Conservation (phyloP, 2,329 filamentous ascomycete species). For the Alternaria rosae region DNA sequence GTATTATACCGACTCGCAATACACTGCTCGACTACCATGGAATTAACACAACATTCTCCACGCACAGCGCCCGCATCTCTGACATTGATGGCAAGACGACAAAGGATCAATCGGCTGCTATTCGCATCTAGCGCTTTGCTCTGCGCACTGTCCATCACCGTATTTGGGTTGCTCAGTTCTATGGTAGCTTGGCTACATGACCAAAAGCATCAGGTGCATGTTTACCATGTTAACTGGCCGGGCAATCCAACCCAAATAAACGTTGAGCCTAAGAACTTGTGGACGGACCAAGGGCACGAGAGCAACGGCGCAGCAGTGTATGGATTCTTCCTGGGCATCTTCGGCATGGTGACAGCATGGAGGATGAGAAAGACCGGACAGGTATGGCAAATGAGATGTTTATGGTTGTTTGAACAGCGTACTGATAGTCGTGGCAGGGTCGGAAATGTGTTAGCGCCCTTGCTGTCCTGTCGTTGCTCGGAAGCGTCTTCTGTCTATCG, state of each 20-base stretch:
- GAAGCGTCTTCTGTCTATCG: slow-evolving; percentile 39
- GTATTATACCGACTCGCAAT: not conserved
- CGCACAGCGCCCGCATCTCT: slow-evolving; percentile 4
- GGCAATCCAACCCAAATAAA: slow-evolving; percentile 27
- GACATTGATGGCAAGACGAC: slow-evolving; percentile 11
- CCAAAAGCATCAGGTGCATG: slow-evolving; percentile 37
- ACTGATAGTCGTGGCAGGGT: slow-evolving; percentile 18
- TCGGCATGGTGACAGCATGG: slow-evolving; percentile 41
- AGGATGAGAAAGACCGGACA: slow-evolving; percentile 21
- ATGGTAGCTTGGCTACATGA: slow-evolving; percentile 44
- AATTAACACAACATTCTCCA: slow-evolving; percentile 6
- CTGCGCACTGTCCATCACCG: slow-evolving; percentile 39
- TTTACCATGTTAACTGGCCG: slow-evolving; percentile 35
- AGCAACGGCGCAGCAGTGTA: slow-evolving; percentile 43
- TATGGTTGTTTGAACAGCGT: not conserved
- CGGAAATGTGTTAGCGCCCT: slow-evolving; percentile 46
- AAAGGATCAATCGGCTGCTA: slow-evolving; percentile 23
- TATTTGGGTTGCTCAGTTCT: slow-evolving; percentile 40
- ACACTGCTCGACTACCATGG: slow-evolving; percentile 12
- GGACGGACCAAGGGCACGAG: slow-evolving; percentile 40
- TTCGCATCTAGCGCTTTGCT: slow-evolving; percentile 34
- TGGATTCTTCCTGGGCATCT: slow-evolving; percentile 42
- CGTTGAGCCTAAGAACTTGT: slow-evolving; percentile 36
- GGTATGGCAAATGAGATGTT: slow-evolving; percentile 2
- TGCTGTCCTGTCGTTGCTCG: slow-evolving; percentile 40